Evolutionary conservation across 768 basidiomycete species (phyloP).

Genomic region (Boletellus sp.): DNA sequence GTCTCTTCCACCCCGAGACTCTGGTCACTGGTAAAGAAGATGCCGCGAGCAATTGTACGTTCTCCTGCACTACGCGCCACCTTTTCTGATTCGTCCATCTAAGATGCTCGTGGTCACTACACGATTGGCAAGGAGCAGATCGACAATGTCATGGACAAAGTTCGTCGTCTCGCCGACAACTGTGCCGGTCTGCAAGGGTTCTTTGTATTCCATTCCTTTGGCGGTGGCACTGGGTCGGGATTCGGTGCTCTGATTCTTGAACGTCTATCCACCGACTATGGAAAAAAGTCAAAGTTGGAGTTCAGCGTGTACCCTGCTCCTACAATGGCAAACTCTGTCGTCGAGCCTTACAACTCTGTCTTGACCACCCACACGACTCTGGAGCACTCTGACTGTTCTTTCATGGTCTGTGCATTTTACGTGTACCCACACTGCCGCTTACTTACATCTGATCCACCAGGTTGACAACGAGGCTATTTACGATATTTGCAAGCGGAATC

Average conservation of each 20-base stretch:
- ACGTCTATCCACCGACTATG: conserved; percentile 93
- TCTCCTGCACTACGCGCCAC: background rate
- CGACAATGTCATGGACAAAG: conserved; percentile 92
- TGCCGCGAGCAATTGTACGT: conserved; percentile 96
- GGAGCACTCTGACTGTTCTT: conserved; percentile 98
- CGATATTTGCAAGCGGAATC: conserved; percentile 84
- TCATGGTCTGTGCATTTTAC: conserved; percentile 65
- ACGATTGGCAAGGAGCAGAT: conserved; percentile 98
- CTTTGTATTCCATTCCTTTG: conserved; percentile 99
- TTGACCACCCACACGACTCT: conserved; percentile 97
- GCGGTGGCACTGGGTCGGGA: conserved; percentile 97
- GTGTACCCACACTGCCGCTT: conserved; percentile 1
- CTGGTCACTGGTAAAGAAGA: conserved; percentile 99
- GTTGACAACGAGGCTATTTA: conserved; percentile 83
- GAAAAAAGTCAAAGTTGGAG: conserved; percentile 98
- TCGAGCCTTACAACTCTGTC: conserved; percentile 97
- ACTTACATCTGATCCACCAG: conserved; percentile 28
- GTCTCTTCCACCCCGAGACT: conserved; percentile 99
- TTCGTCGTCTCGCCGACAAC: conserved; percentile 93
- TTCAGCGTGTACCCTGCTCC: conserved; percentile 97
- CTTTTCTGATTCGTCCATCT: conserved; percentile 3
- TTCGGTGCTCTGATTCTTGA: conserved; percentile 96
- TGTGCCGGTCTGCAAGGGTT: conserved; percentile 97
- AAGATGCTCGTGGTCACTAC: conserved; percentile 97
- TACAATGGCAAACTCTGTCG: conserved; percentile 88